Evolutionary conservation across 2,329 filamentous ascomycete genomes (phyloP).

Genomic region (Monilinia vaccinii-corymbosi): DNA sequence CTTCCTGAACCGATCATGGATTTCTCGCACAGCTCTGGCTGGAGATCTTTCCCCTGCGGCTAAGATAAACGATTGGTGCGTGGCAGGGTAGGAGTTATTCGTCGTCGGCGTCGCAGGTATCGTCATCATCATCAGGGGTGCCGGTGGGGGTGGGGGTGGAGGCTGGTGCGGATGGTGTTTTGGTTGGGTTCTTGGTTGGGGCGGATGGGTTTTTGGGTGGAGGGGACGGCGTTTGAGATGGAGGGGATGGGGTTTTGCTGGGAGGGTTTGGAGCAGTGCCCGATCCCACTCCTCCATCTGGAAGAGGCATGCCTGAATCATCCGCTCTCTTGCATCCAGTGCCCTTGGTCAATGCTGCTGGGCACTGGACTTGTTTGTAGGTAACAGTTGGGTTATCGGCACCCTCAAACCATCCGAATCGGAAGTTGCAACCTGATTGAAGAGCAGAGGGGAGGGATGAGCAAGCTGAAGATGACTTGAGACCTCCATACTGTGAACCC

Average conservation of each 20-base stretch:
- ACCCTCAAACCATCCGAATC: slow-evolving; percentile 44
- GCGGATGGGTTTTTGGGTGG: background rate
- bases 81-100: background rate
- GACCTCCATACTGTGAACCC: slow-evolving; percentile 41
- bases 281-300: background rate
- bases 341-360: slow-evolving; percentile 36
- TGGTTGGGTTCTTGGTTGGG: too few relatives aligned
- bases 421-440: slow-evolving; percentile 41
- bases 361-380: slow-evolving; percentile 41
- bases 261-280: background rate
- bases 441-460: slow-evolving; percentile 35
- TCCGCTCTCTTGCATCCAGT: slow-evolving; percentile 32
- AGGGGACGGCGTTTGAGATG: background rate
- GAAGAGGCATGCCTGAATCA: slow-evolving; percentile 13
- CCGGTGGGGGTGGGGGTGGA: background rate
- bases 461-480: slow-evolving; percentile 35
- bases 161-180: background rate
- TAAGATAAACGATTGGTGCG: too few relatives aligned
- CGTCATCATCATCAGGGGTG: background rate
- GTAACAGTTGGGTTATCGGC: slow-evolving; percentile 39
- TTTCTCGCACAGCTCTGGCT: too few relatives aligned
- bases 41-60: too few relatives aligned
- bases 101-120: background rate
- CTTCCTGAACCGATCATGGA: too few relatives aligned
- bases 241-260: too few relatives aligned